Base-by-base conservation (phyloP, 2,329 filamentous ascomycete species). In the Sclerotinia borealis region DNA sequence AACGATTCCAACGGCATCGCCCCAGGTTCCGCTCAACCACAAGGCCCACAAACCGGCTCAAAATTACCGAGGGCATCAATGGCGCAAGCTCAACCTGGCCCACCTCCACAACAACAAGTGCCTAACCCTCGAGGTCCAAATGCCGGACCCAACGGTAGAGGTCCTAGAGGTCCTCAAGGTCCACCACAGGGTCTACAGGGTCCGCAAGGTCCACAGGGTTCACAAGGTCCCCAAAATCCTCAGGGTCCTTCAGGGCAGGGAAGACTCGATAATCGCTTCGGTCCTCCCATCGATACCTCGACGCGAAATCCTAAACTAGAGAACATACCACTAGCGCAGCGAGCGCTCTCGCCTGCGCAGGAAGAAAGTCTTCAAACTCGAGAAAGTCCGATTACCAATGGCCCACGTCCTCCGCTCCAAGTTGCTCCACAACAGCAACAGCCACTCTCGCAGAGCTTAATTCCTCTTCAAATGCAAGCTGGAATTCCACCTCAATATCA, bases 331-430 rank as follows among this genome's bases (percentile, higher is more conserved):
- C 22, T 64, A 4, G 63, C 70, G 84, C 71, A 74, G 80, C 74
- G 67, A 37, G 62, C 47, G 29, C 54, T 68, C 50, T 72, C 72
- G 11, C 72, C 72, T 29, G 60, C 64, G 22, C 67, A 68, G 75
- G 72, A 63, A 78, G 75, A 73, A 79, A 79, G 67, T 66, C 73
- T 58, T 68, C 74, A 52, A 77, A 72, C 61, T 52, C 77, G 78
- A 39, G 87, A 87, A 31, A 80, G 77, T 37, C 79, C 83, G 7
- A 74, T 76, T 2, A 76, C 80, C 13, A 86, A 87, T 66, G 88
- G 87, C n/a, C 81, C 83, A 59, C 83, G 84, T 39, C 89, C 87
- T 5, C 86, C 88, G 11, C 85, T 82, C 5, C 83, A 86, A 65
- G 79, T 52, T 39, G 22, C 43, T 37, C n/a, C 31, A 31, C 60